Conservation (phyloP, 1,284 basidiomycete species). For the Tremellales sp. region DNA sequence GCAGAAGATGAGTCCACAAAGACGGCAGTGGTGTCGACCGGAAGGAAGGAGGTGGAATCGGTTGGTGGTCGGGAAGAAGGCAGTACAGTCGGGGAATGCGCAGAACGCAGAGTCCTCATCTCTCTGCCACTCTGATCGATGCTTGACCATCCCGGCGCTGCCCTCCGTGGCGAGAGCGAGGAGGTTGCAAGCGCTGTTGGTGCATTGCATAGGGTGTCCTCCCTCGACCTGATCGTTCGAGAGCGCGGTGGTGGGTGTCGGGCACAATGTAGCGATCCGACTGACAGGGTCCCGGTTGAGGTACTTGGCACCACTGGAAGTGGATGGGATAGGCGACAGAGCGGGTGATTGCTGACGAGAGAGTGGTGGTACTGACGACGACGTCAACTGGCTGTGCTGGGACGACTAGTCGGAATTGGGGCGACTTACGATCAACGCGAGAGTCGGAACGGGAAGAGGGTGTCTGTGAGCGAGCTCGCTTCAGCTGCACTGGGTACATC, state of each 20-base stretch:
- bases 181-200: background rate
- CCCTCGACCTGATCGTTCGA: background rate
- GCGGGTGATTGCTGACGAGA: conserved; percentile 1
- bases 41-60: conserved; percentile 28
- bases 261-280: background rate
- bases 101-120: conserved; percentile 36
- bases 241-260: background rate
- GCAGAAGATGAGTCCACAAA: conserved; percentile 41
- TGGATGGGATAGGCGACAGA: conserved; percentile 19
- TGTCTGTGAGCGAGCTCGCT: background rate
- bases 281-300: conserved; percentile 20
- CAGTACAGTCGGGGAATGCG: conserved; percentile 36
- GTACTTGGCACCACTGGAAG: conserved; percentile 18
- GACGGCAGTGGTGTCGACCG: conserved; percentile 42
- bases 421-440: background rate
- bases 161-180: background rate
- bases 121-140: conserved; percentile 29
- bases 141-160: conserved; percentile 6
- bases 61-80: conserved; percentile 34
- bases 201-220: background rate
- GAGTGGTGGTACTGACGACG: background rate
- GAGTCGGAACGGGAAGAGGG: background rate
- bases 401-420: too few species aligned
- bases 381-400: background rate
- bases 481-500: background rate